phyloP scores from a whole-genome alignment of 2,329 filamentous ascomycete species.

The Orbilia blumenaviensis region DNA sequence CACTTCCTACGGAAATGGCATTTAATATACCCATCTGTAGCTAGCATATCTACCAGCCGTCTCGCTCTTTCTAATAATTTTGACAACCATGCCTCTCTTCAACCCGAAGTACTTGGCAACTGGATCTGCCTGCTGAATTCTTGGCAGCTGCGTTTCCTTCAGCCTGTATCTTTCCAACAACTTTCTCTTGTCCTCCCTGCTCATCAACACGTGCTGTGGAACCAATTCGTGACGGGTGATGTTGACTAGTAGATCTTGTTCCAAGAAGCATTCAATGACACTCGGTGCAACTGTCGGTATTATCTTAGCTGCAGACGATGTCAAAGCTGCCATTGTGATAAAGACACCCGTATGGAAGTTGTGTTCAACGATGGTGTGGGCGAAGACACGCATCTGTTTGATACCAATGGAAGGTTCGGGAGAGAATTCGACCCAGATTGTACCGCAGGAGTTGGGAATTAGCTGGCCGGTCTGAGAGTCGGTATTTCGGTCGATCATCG shows the following conservation, averaged over 20 bases:
- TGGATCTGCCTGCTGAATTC: conserved; percentile 89
- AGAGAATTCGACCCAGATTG: conserved; percentile 93
- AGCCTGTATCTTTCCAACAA: conserved; percentile 88
- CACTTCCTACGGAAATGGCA: background rate
- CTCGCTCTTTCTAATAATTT: conserved; percentile 95
- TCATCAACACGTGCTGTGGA: conserved; percentile 89
- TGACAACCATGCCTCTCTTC: conserved; percentile 91
- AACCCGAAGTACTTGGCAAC: conserved; percentile 91
- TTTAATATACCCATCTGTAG: conserved; percentile 74
- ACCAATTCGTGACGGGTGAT: conserved; percentile 98
- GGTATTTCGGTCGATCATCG: conserved; percentile 86
- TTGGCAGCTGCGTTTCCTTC: conserved; percentile 95
- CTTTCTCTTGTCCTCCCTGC: conserved; percentile 85
- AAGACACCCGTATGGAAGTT: conserved; percentile 91
- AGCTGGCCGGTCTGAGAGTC: conserved; percentile 73
- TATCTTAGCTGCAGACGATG: conserved; percentile 85
- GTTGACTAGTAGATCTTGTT: conserved; percentile 95
- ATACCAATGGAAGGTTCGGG: conserved; percentile 82
- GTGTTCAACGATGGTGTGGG: conserved; percentile 79
- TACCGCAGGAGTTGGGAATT: conserved; percentile 76
- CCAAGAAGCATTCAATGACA: conserved; percentile 92
- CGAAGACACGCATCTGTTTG: conserved; percentile 90
- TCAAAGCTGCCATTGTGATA: conserved; percentile 82
- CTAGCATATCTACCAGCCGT: conserved; percentile 96
- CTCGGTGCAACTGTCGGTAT: conserved; percentile 79